phyloP scores from a whole-genome alignment of 78 protist genomes.

The Tieghemostelium lacteum region DNA sequence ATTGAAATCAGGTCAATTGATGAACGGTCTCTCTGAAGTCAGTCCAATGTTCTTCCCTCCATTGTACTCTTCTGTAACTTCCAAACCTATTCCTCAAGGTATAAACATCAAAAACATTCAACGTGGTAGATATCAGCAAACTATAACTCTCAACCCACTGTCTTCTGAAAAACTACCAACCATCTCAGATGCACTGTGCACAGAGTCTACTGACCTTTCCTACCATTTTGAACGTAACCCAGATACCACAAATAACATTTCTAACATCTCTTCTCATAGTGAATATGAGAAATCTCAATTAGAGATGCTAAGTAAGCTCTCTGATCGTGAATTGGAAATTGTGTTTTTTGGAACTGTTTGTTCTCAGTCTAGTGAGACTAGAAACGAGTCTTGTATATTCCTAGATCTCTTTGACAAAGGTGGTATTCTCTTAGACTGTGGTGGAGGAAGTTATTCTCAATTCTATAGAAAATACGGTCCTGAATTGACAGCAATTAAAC shows the following conservation, averaged over 20 bases:
- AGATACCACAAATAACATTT: neutral
- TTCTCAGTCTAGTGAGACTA: constrained; percentile 34
- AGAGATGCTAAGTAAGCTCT: neutral
- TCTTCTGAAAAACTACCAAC: neutral
- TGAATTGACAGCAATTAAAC: neutral
- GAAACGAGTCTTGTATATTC: constrained; percentile 53
- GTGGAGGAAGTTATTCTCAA: constrained; percentile 69
- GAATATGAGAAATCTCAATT: neutral
- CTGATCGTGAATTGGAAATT: constrained; percentile 34
- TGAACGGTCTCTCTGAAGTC: constrained; percentile 26
- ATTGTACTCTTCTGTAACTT: neutral
- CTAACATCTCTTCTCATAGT: neutral
- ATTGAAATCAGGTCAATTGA: constrained; percentile 18
- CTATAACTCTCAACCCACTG: constrained; percentile 22
- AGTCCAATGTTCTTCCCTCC: constrained; percentile 31
- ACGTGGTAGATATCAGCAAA: constrained; percentile 39
- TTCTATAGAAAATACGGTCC: constrained; percentile 47
- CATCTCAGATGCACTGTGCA: constrained; percentile 3
- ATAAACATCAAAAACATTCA: neutral
- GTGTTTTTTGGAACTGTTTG: constrained; percentile 55
- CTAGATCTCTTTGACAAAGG: constrained; percentile 64
- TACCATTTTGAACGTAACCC: constrained; percentile 8
- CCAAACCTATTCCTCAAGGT: neutral
- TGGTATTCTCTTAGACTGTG: constrained; percentile 31
- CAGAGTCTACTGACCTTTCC: neutral